Evolutionary conservation across 2,329 filamentous ascomycete genomes (phyloP).

Genomic region (Alternaria panax): DNA sequence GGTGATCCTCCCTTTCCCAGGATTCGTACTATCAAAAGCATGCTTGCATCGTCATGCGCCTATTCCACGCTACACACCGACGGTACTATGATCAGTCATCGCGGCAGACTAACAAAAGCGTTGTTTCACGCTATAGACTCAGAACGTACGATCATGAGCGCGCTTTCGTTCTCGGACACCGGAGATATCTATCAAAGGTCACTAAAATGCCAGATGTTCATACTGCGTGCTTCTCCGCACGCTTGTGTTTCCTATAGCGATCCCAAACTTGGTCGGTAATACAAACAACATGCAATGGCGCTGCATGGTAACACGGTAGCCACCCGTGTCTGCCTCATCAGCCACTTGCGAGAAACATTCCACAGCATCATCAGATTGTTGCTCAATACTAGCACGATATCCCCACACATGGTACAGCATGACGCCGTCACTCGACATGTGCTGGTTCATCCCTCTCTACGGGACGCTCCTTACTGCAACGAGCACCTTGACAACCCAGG

Average conservation of each 20-base stretch:
- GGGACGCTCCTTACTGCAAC: slow-evolving; percentile 20
- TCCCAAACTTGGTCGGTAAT: slow-evolving; percentile 14
- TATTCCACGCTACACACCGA: background rate
- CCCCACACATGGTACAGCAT: slow-evolving; percentile 39
- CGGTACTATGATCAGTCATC: background rate
- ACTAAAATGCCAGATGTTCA: background rate
- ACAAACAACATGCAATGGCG: slow-evolving; percentile 19
- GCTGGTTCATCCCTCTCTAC: slow-evolving; percentile 19
- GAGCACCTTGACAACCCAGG: slow-evolving; percentile 7
- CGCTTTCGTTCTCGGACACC: background rate
- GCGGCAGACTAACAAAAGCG: background rate
- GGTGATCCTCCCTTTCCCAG: slow-evolving; percentile 5
- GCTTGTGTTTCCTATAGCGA: slow-evolving; percentile 15
- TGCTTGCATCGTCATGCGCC: slow-evolving; percentile 8
- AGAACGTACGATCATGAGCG: background rate
- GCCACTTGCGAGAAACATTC: slow-evolving; percentile 26
- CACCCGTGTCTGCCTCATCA: slow-evolving; percentile 15
- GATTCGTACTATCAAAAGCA: slow-evolving; percentile 5
- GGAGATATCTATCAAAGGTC: background rate
- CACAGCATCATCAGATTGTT: slow-evolving; percentile 26
- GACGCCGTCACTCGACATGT: slow-evolving; percentile 33
- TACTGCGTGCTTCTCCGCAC: slow-evolving; percentile 26
- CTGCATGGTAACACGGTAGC: slow-evolving; percentile 18
- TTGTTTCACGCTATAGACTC: slow-evolving; percentile 10
- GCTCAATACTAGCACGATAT: slow-evolving; percentile 27